Conservation (phyloP, 2,329 filamentous ascomycete species). For the Verticillium nubilum region DNA sequence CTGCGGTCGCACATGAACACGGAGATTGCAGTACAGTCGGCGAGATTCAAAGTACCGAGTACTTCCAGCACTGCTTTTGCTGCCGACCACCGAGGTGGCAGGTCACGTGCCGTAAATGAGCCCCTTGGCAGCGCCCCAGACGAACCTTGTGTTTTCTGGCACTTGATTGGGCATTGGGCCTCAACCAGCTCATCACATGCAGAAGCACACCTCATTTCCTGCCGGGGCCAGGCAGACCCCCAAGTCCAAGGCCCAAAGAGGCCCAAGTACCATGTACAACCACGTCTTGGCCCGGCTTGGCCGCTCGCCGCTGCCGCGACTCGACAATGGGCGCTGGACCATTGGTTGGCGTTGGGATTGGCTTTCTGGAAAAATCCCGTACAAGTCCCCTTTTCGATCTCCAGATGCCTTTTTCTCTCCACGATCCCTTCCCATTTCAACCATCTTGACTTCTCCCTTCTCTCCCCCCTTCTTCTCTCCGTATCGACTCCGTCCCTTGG, state of each 20-base stretch:
- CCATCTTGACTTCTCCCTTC: conserved; percentile 4
- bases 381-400: conserved; percentile 14
- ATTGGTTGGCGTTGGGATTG: background rate
- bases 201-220: background rate
- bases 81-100: background rate
- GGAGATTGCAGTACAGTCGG: background rate
- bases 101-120: conserved; percentile 1
- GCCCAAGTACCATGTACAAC: background rate
- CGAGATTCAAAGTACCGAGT: conserved; percentile 8
- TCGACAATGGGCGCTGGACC: background rate
- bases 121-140: background rate
- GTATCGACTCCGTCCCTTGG: conserved; percentile 13
- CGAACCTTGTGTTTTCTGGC: background rate
- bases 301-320: background rate
- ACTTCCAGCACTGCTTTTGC: conserved; percentile 1
- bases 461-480: conserved; percentile 11
- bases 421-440: conserved; percentile 13
- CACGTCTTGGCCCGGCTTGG: background rate
- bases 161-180: background rate
- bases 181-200: background rate
- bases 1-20: background rate
- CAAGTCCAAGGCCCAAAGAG: background rate
- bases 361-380: conserved; percentile 10
- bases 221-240: background rate
- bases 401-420: conserved; percentile 1